phyloP scores from a whole-genome alignment of 2,329 filamentous ascomycete species.

The Ophiocordyceps sinensis region DNA sequence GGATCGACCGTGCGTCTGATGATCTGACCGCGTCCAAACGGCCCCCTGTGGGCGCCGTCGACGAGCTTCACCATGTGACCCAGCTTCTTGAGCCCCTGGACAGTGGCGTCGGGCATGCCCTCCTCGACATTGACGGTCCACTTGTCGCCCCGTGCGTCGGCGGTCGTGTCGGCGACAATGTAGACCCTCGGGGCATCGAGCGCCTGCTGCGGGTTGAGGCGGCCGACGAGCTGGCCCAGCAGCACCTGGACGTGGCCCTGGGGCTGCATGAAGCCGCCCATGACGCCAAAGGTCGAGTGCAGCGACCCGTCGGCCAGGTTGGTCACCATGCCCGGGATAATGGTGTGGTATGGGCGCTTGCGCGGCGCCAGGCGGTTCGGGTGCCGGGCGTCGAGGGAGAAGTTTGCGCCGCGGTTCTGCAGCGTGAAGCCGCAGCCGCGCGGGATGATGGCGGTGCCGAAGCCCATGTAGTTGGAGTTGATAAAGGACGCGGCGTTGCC shows the following conservation, averaged over 20 bases:
- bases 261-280: conserved; percentile 98
- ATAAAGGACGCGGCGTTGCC: conserved; percentile 95
- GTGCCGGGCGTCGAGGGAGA: conserved; percentile 55
- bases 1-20: conserved; percentile 63
- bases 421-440: conserved; percentile 79
- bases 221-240: conserved; percentile 75
- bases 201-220: conserved; percentile 70
- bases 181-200: conserved; percentile 87
- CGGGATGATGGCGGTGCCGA: conserved; percentile 80
- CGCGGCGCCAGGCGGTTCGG: conserved; percentile 68
- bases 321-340: conserved; percentile 86
- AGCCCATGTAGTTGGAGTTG: conserved; percentile 84
- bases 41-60: conserved; percentile 44
- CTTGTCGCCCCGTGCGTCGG: conserved; percentile 38
- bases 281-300: conserved; percentile 83
- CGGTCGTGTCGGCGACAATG: conserved; percentile 60
- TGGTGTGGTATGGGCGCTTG: conserved; percentile 93
- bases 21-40: conserved; percentile 80
- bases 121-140: conserved; percentile 68
- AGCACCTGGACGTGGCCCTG: conserved; percentile 92
- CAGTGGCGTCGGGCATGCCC: conserved; percentile 55
- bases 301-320: conserved; percentile 58
- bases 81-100: conserved; percentile 49
- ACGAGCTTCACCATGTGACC: conserved; percentile 64
- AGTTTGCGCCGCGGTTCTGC: conserved; percentile 86